Evolutionary conservation across 2,329 filamentous ascomycete species (phyloP).

Genomic region (Lachnellula suecica): DNA sequence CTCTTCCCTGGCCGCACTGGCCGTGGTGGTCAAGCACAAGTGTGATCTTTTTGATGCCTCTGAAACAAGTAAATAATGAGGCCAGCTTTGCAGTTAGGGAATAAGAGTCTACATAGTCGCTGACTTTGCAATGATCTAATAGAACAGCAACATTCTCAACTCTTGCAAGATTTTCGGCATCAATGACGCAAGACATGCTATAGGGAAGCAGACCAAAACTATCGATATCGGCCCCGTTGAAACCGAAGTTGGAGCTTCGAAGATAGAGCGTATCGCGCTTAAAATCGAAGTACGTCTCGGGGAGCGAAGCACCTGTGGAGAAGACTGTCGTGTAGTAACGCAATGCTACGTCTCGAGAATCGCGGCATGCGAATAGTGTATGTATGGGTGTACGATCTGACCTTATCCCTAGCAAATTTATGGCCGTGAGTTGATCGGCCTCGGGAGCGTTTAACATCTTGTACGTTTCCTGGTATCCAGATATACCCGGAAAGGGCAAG

Average conservation of each 20-base stretch:
- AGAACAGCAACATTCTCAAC: background rate
- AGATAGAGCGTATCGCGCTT: constrained; percentile 7
- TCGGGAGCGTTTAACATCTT: background rate
- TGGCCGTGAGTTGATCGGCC: background rate
- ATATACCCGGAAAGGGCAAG: background rate
- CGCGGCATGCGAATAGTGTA: constrained; percentile 1
- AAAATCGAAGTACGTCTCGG: constrained; percentile 9
- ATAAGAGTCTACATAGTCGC: background rate
- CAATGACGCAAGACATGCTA: background rate
- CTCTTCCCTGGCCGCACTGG: background rate
- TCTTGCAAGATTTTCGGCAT: background rate
- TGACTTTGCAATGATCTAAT: background rate
- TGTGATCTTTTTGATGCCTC: background rate
- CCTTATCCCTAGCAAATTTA: background rate
- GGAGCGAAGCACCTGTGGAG: background rate
- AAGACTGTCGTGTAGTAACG: constrained; percentile 6
- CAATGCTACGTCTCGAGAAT: background rate
- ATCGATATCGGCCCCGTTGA: background rate
- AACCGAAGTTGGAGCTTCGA: background rate
- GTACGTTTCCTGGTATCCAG: background rate
- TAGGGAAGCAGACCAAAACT: background rate
- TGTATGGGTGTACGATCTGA: background rate
- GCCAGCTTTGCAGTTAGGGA: background rate
- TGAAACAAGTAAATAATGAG: background rate
- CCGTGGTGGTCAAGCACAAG: background rate